phyloP scores from a whole-genome alignment of 306 rosid species.

The Styphnolobium japonicum region DNA sequence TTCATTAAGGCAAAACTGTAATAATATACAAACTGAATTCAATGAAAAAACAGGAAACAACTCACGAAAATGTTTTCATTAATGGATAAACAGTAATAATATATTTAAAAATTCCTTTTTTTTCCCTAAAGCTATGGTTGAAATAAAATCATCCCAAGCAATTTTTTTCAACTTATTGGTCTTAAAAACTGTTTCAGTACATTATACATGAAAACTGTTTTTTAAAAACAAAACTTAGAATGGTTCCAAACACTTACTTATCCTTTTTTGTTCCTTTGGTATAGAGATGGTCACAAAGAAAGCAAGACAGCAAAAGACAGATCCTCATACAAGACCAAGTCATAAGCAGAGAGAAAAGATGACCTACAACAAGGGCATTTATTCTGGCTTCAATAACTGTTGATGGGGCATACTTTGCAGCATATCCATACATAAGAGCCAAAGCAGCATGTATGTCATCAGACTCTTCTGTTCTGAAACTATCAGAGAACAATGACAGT shows the following conservation, averaged over 20 bases:
- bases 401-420: constrained; percentile 97
- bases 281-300: neutral
- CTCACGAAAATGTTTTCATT: constrained; percentile 2
- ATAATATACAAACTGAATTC: neutral
- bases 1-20: neutral
- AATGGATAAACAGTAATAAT: neutral
- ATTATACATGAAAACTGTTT: neutral
- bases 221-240: neutral
- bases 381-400: constrained; percentile 98
- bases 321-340: neutral
- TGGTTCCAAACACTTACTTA: neutral
- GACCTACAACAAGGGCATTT: constrained; percentile 92
- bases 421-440: constrained; percentile 98
- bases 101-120: neutral
- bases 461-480: constrained; percentile 75
- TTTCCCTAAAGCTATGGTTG: neutral
- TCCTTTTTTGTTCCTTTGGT: neutral
- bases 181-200: neutral
- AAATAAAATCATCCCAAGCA: neutral
- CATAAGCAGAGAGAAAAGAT: constrained; percentile 37
- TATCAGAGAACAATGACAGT: constrained; percentile 81
- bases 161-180: neutral
- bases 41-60: neutral
- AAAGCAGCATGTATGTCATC: constrained; percentile 98
- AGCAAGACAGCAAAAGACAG: constrained; percentile 19